A percentile compares a stretch with the other conserved stretches of the same genome.
phyloP scores from a whole-genome alignment of 345 rosid genomes.

The Eucalyptus curtisii region DNA sequence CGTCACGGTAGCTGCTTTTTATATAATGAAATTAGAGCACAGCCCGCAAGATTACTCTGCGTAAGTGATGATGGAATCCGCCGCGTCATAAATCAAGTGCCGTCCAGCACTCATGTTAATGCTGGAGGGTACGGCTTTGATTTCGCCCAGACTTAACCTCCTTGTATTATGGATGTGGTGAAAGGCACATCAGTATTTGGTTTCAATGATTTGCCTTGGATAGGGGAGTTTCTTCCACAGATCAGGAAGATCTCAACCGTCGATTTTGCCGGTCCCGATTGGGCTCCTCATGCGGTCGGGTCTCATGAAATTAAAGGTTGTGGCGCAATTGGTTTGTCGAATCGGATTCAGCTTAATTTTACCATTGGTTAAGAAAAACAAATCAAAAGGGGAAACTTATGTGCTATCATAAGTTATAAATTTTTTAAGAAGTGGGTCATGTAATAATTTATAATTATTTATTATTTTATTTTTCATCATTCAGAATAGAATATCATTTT shows the following conservation, averaged over 20 bases:
- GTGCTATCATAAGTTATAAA: no score
- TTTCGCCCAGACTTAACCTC: background rate
- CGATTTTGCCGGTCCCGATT: no score
- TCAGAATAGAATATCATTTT: no score
- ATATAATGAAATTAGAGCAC: background rate
- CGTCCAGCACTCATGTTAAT: background rate
- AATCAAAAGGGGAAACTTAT: rapidly evolving
- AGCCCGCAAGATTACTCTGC: background rate
- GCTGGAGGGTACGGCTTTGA: background rate
- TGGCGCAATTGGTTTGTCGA: background rate
- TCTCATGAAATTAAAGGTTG: background rate
- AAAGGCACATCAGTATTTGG: background rate
- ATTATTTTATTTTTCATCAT: no score
- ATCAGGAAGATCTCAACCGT: background rate
- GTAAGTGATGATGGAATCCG: background rate
- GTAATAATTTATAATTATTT: no score
- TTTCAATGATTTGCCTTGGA: background rate
- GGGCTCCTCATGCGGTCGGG: background rate
- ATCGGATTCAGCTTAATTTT: no score
- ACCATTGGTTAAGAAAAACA: background rate
- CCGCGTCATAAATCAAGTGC: background rate
- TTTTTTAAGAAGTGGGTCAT: no score
- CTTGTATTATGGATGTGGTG: background rate
- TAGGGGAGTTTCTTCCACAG: background rate
- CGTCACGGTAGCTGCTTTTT: background rate